Conservation (phyloP, 306 rosid genomes). For the Carpinus viminea region DNA sequence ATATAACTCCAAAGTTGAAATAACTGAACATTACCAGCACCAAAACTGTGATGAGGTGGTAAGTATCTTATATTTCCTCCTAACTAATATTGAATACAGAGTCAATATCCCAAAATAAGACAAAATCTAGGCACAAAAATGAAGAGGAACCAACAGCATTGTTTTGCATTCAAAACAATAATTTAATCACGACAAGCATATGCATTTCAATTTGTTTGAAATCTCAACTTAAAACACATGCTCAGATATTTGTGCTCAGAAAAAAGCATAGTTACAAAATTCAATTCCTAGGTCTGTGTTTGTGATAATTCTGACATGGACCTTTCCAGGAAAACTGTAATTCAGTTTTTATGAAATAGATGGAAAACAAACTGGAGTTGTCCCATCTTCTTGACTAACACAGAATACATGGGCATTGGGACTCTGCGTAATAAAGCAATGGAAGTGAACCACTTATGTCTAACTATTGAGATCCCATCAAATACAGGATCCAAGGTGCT, state of each 20-base stretch:
- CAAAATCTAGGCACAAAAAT: slow-evolving; percentile 1
- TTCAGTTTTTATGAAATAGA: neutral
- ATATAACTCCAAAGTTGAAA: neutral
- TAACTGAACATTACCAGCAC: neutral
- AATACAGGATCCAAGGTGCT: slow-evolving; percentile 12
- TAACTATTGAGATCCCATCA: neutral
- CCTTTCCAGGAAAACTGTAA: slow-evolving; percentile 2
- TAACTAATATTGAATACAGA: neutral
- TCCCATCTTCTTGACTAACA: neutral
- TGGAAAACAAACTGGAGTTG: slow-evolving; percentile 10
- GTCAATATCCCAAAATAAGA: neutral
- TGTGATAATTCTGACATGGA: slow-evolving; percentile 15
- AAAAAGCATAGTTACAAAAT: slow-evolving; percentile 6
- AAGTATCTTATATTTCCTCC: neutral
- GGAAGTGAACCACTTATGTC: slow-evolving; percentile 4
- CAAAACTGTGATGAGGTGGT: neutral
- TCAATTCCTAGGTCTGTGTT: neutral
- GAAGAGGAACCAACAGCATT: neutral
- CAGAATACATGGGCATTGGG: slow-evolving; percentile 24
- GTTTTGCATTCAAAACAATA: neutral
- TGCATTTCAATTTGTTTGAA: neutral
- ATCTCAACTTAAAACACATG: neutral
- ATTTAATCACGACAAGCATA: neutral
- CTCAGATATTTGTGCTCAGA: neutral
- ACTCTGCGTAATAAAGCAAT: slow-evolving; percentile 3